Evolutionary conservation across 2,329 filamentous ascomycete genomes (phyloP).

Genomic region (Ophiostoma sp.): DNA sequence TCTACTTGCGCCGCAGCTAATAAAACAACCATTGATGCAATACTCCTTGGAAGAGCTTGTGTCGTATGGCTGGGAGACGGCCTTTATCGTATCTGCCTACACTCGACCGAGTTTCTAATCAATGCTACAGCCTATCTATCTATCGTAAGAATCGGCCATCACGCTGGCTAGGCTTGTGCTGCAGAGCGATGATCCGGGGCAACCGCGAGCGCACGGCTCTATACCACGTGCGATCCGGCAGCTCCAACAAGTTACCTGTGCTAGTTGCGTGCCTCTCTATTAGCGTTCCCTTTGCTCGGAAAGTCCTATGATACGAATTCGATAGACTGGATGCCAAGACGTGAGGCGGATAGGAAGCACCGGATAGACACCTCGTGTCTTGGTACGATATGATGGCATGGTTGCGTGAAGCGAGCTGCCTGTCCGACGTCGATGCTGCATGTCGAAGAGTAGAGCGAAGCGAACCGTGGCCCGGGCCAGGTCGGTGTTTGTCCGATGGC

Average conservation of each 20-base stretch:
- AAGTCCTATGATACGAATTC: background rate
- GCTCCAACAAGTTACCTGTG: background rate
- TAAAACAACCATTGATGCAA: too few relatives aligned
- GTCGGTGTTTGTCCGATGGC: conserved; percentile 6
- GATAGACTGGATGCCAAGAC: background rate
- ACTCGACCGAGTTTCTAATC: too few relatives aligned
- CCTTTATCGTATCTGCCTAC: too few relatives aligned
- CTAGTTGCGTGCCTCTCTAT: background rate
- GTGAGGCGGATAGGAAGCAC: background rate
- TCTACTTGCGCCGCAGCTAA: too few relatives aligned
- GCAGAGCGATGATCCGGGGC: background rate
- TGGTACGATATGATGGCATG: too few relatives aligned
- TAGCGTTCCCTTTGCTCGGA: background rate
- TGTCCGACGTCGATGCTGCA: too few relatives aligned
- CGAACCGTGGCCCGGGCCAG: too few relatives aligned
- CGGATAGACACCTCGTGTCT: background rate
- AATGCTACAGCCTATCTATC: too few relatives aligned
- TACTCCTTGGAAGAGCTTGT: too few relatives aligned
- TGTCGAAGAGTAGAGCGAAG: background rate
- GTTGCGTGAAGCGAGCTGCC: too few relatives aligned
- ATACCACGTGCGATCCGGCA: background rate
- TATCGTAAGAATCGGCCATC: too few relatives aligned
- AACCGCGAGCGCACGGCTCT: background rate
- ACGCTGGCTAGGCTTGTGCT: background rate
- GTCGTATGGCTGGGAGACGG: too few relatives aligned